A percentile compares a stretch with the other conserved stretches of the same genome.
phyloP scores from a whole-genome alignment of 2,329 filamentous ascomycete species.

The Trichoderma sp. region DNA sequence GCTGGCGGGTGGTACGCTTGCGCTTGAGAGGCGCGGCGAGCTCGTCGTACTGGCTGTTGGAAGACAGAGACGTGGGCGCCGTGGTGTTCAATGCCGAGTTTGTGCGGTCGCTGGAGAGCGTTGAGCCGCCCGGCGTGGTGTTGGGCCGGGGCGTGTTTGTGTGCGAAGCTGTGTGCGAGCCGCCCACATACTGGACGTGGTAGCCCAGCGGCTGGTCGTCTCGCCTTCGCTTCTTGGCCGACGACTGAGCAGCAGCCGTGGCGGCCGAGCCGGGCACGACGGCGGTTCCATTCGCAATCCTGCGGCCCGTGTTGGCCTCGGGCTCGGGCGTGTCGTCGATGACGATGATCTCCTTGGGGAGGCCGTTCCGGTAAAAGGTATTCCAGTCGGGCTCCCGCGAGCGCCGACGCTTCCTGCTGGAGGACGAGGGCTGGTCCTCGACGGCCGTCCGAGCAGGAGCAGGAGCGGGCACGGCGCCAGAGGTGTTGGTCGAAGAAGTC shows the following conservation, averaged over 20 bases:
- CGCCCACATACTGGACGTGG: conserved; percentile 66
- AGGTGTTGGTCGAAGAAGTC: conserved; percentile 23
- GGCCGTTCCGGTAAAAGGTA: conserved; percentile 78
- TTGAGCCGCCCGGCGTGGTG: conserved; percentile 67
- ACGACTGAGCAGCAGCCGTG: conserved; percentile 46
- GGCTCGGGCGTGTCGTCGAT: conserved; percentile 74
- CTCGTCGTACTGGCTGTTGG: conserved; percentile 65
- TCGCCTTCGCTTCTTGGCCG: conserved; percentile 75
- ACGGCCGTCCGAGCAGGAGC: conserved; percentile 30
- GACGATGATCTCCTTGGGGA: conserved; percentile 83
- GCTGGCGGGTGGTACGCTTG: conserved; percentile 76
- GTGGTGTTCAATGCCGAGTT: conserved; percentile 81
- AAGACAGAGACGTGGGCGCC: conserved; percentile 78
- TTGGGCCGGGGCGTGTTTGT: conserved; percentile 72
- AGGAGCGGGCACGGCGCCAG: conserved; percentile 35
- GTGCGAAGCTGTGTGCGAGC: conserved; percentile 70
- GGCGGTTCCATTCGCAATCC: conserved; percentile 42
- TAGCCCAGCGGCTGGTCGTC: conserved; percentile 67
- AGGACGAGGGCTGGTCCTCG: conserved; percentile 34
- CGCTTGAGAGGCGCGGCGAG: conserved; percentile 79
- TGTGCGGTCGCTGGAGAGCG: conserved; percentile 80
- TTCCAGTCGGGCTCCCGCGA: conserved; percentile 74
- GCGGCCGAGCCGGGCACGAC: conserved; percentile 29
- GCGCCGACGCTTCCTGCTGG: conserved; percentile 57
- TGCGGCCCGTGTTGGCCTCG: conserved; percentile 48